phyloP scores from a whole-genome alignment of 805 yeast genomes.

The Grigorovia jiainica region DNA sequence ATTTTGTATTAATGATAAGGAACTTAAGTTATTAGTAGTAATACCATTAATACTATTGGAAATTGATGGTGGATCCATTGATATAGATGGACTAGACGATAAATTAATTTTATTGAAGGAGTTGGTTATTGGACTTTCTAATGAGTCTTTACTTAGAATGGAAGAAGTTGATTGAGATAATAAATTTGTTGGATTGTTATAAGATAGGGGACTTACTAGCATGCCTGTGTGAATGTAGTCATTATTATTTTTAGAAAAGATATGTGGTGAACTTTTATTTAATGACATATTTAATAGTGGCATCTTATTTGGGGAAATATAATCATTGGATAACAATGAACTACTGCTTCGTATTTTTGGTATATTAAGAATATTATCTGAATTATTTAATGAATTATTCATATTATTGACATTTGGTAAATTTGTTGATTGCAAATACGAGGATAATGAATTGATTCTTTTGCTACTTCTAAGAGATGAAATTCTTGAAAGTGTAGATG shows the following conservation, averaged over 20 bases:
- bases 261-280: neutral
- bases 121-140: neutral
- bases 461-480: slow-evolving; percentile 1
- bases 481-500: neutral
- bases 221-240: neutral
- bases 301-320: neutral
- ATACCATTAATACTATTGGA: neutral
- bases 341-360: neutral
- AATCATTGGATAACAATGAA: neutral
- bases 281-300: neutral
- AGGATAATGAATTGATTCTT: slow-evolving; percentile 2
- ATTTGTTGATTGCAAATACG: neutral
- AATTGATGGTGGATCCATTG: neutral
- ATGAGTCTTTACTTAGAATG: neutral
- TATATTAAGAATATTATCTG: neutral
- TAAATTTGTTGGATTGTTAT: neutral
- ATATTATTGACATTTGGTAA: too few relatives aligned
- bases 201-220: neutral
- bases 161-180: neutral
- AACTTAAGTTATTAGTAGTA: neutral
- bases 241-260: too few relatives aligned
- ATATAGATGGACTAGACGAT: neutral
- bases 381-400: too few relatives aligned
- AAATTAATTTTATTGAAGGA: neutral
- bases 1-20: neutral